Evolutionary conservation across 148 eudicot species (phyloP).

Genomic region (Vaccinium macrocarpon): DNA sequence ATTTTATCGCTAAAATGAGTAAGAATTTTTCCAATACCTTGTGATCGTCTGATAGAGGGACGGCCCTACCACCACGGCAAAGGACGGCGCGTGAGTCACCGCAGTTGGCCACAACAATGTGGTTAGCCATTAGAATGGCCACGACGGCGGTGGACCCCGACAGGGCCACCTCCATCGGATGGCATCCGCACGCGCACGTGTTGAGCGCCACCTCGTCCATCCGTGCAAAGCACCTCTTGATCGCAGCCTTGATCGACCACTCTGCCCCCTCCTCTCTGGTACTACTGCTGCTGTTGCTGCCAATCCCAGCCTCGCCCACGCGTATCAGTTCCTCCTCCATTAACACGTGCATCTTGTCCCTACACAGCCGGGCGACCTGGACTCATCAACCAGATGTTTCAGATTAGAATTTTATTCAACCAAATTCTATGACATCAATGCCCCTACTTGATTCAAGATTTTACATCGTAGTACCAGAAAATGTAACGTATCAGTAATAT

Average conservation of each 20-base stretch:
- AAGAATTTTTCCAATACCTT: constrained; percentile 36
- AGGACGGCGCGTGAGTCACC: constrained; percentile 62
- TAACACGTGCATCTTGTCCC: constrained; percentile 34
- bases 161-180: background rate
- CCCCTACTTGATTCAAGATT: background rate
- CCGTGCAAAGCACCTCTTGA: constrained; percentile 31
- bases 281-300: background rate
- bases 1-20: too few species aligned
- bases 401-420: background rate
- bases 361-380: constrained; percentile 46
- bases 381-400: background rate
- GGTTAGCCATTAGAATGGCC: constrained; percentile 29
- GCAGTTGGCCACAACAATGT: constrained; percentile 46
- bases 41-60: constrained; percentile 48
- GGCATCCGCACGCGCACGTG: constrained; percentile 35
- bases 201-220: constrained; percentile 35
- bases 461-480: too few species aligned
- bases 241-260: constrained; percentile 21
- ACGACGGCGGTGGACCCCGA: constrained; percentile 45
- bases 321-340: constrained; percentile 33
- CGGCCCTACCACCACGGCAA: constrained; percentile 24
- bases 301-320: constrained; percentile 1
- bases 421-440: background rate
- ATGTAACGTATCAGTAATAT: too few species aligned
- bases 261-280: background rate